Base-by-base conservation (phyloP, 192 early-diverging fungal genomes). In the Rhizoclosmatium globosum region DNA sequence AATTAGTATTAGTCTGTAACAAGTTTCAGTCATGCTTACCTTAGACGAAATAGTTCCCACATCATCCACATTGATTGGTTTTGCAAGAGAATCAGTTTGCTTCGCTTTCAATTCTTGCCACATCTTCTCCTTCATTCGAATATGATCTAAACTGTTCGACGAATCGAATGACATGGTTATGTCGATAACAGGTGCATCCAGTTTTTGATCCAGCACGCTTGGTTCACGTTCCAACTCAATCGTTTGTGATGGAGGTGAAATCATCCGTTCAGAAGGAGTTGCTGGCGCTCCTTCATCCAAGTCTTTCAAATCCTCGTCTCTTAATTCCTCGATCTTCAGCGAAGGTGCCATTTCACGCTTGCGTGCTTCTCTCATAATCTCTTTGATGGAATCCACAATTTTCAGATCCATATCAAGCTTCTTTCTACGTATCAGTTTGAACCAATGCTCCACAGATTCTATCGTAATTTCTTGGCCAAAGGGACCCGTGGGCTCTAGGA, bases 401-500 rank as follows among this genome's bases (percentile, higher is more conserved):
- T 57, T 47, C 50, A 80, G 61, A 65, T 83, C 85, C 31, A 69
- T 58, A 9, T 31, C 31, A 48, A 80, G 79, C 31, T 69, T 7
- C 67, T 68, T 83, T 45, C 72, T 47, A 42, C 79, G 59, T 43
- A 73, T 76, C 68, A 44, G 38, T 64, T 84, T 67, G 39, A 76
- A 76, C 79, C 80, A 81, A 73, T 78, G 65, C 50, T 85, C 81
- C 6, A 84, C 48, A 42, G 50, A 66, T 31, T 70, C 71, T 38
- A 78, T 67, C 3, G 21, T 64, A 31, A 85, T 77, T 72, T 85
- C 84, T 67, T 73, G 31, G 3, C 73, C 77, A 60, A 85, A 81
- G 6, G 83, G 83, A 6, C 75, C 82, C 3, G 65, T 62, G 3
- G 68, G 47, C 73, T 71, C 75, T 43, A 88, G 80, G 2, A 72